These are phyloP conservation scores for Raffaelea albimanens DNA, from an alignment of 2,329 filamentous ascomycete species.

Conservation along the genomic window DNA sequence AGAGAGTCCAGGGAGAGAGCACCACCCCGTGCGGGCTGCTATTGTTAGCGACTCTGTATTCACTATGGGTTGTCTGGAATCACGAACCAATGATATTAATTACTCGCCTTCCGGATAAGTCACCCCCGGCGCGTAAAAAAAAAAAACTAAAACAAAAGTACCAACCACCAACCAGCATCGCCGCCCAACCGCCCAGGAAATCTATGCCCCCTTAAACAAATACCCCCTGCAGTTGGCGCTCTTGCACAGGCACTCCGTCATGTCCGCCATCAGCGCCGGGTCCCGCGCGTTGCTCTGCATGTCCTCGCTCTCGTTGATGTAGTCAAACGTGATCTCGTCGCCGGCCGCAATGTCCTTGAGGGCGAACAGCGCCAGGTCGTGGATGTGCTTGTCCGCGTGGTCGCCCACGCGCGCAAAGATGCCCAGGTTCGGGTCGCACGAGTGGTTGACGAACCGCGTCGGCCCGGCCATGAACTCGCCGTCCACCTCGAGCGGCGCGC, in stretches of 20 bases:
- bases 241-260: slow-evolving; percentile 54
- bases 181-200: neutral
- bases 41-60: too few relatives aligned
- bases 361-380: slow-evolving; percentile 71
- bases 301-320: slow-evolving; percentile 55
- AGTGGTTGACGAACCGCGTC: slow-evolving; percentile 76
- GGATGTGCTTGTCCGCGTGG: slow-evolving; percentile 62
- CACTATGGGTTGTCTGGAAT: too few relatives aligned
- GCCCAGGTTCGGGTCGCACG: slow-evolving; percentile 67
- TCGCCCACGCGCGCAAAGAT: slow-evolving; percentile 75
- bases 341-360: slow-evolving; percentile 53
- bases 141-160: neutral
- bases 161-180: neutral
- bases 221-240: slow-evolving; percentile 58
- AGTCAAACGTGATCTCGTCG: slow-evolving; percentile 72
- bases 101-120: neutral
- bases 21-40: too few relatives aligned
- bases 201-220: slow-evolving; percentile 30
- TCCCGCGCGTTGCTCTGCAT: slow-evolving; percentile 39
- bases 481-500: slow-evolving; percentile 50
- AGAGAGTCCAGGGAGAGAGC: too few relatives aligned
- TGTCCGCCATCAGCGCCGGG: slow-evolving; percentile 37
- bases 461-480: slow-evolving; percentile 72
- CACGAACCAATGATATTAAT: too few relatives aligned
- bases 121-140: neutral